Percentiles rank a stretch among this genome's conserved stretches.
Evolutionary conservation across 371 early-diverging fungal species (phyloP).

Genomic region (Mortierella sp.): DNA sequence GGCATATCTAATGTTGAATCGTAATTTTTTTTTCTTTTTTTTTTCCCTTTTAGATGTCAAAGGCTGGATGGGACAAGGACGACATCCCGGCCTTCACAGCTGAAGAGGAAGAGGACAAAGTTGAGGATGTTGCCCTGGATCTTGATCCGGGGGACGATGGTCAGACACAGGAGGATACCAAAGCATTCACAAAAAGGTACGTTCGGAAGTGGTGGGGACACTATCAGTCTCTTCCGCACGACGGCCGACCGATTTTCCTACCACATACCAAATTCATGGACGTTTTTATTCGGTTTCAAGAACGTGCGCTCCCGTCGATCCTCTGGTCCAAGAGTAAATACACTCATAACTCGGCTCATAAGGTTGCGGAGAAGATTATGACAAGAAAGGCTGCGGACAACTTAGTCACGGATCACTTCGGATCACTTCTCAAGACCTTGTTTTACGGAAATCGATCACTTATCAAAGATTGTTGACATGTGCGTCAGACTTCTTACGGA

Average conservation of each 20-base stretch:
- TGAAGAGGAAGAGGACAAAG: neutral
- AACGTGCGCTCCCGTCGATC: conserved; percentile 3
- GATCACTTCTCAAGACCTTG: neutral
- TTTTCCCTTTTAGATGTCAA: neutral
- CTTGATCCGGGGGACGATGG: neutral
- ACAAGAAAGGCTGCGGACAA: neutral
- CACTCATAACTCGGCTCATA: neutral
- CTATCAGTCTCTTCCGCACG: conserved; percentile 1
- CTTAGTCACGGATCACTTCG: neutral
- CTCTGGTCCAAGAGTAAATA: neutral
- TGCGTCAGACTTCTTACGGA: neutral
- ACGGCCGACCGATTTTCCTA: neutral
- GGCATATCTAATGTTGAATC: no score
- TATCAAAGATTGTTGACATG: neutral
- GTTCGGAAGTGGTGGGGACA: neutral
- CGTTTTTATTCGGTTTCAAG: neutral
- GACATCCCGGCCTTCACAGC: neutral
- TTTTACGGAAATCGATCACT: neutral
- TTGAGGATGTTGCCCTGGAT: neutral
- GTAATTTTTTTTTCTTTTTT: conserved; percentile 11
- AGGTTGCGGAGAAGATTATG: neutral
- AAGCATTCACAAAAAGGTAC: neutral
- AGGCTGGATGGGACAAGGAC: conserved; percentile 2
- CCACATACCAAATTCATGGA: neutral
- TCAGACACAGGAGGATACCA: neutral